These are phyloP conservation scores for Lunularia cruciata DNA, from an alignment of 225 moss, liverwort and hornwort genomes.

Conservation along the genomic window DNA sequence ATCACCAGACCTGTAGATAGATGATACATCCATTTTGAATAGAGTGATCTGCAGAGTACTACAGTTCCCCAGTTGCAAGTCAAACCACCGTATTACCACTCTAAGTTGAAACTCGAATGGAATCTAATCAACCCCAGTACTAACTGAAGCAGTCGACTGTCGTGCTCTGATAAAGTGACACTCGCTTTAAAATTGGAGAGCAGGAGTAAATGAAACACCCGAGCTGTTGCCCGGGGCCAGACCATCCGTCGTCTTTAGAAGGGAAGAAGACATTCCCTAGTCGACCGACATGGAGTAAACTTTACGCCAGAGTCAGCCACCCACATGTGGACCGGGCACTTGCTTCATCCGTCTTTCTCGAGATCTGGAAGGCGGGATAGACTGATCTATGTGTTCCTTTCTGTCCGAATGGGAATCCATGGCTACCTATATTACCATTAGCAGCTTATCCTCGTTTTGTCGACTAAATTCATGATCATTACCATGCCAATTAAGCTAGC, in stretches of 20 bases:
- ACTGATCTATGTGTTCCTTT: no score
- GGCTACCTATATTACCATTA: no score
- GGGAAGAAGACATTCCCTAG: background rate
- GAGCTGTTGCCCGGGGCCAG: background rate
- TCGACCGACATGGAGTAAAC: background rate
- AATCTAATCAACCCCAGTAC: background rate
- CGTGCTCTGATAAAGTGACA: background rate
- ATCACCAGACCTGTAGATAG: background rate
- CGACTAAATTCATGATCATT: no score
- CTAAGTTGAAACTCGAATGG: background rate
- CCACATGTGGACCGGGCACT: background rate
- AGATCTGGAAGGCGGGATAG: background rate
- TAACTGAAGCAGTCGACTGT: background rate
- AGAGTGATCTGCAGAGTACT: no score
- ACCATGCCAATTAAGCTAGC: no score
- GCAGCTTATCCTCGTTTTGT: no score
- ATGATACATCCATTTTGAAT: no score
- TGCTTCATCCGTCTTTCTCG: background rate
- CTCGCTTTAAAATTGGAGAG: constrained; percentile 2
- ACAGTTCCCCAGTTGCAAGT: no score
- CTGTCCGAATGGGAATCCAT: no score
- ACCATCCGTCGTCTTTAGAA: background rate
- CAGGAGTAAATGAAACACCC: background rate
- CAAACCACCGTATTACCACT: background rate
- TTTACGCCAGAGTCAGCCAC: background rate